Evolutionary conservation across 495 filamentous ascomycete genomes (phyloP), one percentile per base, ranked within the genome.

Genomic region (Xylaria intraflava): DNA sequence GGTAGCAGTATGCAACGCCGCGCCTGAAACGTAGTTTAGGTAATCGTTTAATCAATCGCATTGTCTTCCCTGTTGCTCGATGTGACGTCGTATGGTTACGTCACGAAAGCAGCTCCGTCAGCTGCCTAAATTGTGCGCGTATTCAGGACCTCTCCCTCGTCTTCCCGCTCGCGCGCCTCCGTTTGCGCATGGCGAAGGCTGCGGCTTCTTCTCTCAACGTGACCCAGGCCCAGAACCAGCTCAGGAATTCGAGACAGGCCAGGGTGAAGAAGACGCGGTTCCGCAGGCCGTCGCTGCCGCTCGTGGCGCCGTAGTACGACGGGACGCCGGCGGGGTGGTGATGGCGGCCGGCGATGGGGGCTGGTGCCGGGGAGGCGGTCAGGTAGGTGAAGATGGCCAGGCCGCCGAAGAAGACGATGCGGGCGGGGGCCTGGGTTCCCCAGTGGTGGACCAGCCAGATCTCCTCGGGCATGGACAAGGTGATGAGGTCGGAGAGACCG

Each of bases 221-320:
- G 19, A 79, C 69, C 68, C 70, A 77, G 22, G 88, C 85, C 88
- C 89, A 96, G 65, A 94, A 88, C 90, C 89, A 95, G 48, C 80
- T 78, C 62, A 89, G 73, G 69, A 90, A 84, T 74, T 96, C 90
- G 69, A 93, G 65, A 64, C 94, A 90, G 12, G 79, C 82, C 70
- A 86, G 94, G 0, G 87, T 84, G 62, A 96, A 94, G 10, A 93
- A 82, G 6, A 92, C 76, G 23, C 86, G 69, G 61, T 89, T 91
- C 71, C 88, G 87, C 62, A 93, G 62, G 30, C 83, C 80, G 53
- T 81, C 86, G 65, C 66, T 58, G 53, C 69, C 71, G 70, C 67
- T 71, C 27, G 60, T 50, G 51, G 62, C 50, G 49, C 63, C 47
- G 19, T 49, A 48, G 26, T 44, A 58, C 11, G 53, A 41, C 12